phyloP scores from a whole-genome alignment of 805 yeast species.

The Kodamaea nitidulidarum region DNA sequence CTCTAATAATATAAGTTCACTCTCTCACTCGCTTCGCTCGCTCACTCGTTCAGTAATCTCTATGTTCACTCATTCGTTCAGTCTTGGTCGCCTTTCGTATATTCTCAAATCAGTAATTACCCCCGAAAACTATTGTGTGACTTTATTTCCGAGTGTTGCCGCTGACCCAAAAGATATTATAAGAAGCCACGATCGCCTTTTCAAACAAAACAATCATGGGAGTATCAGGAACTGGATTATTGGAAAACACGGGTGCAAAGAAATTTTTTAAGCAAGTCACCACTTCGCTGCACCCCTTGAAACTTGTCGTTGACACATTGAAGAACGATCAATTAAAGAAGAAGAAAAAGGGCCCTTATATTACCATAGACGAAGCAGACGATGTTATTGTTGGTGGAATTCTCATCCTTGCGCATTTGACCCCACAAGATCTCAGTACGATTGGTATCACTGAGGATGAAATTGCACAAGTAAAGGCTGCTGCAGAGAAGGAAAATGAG shows the following conservation, averaged over 20 bases:
- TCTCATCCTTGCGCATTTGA: background rate
- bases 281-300: background rate
- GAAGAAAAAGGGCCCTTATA: background rate
- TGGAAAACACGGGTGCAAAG: background rate
- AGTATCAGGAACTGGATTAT: background rate
- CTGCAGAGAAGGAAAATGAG: background rate
- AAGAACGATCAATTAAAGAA: background rate
- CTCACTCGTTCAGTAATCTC: too few species aligned
- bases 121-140: too few species aligned
- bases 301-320: background rate
- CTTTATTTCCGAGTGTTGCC: too few species aligned
- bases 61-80: too few species aligned
- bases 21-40: too few species aligned
- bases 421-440: background rate
- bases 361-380: background rate
- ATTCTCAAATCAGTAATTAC: too few species aligned
- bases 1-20: too few species aligned
- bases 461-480: background rate
- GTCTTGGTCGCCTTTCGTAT: too few species aligned
- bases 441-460: background rate
- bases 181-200: too few species aligned
- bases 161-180: too few species aligned
- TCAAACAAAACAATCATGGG: slow-evolving; percentile 1
- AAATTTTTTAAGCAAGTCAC: background rate
- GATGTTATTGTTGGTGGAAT: background rate